Evolutionary conservation across 2,329 filamentous ascomycete genomes (phyloP), one percentile per base, ranked within the genome.

Genomic region (Sporothrix phasma): DNA sequence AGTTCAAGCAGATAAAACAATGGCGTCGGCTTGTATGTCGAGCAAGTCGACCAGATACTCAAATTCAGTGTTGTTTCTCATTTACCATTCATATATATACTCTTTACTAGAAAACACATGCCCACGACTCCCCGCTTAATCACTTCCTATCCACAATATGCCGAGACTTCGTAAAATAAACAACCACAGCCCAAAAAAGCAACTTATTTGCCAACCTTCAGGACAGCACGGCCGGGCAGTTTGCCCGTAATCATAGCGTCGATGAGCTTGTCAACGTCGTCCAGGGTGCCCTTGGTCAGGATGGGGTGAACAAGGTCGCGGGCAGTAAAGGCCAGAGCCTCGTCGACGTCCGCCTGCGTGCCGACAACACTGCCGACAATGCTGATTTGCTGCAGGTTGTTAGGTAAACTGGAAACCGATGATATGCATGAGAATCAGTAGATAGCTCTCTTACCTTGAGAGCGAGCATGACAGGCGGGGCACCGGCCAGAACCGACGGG

Each of bases 401-500:
- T 41, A 61, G 31, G 17, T 37, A 7, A 37, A 17, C 6, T 39
- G 13, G 10, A 53, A 24, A 17, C 8, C n/a, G n/a, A n/a, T n/a
- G n/a, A n/a, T n/a, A n/a, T n/a, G n/a, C n/a, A 37, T 31, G 22
- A 24, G 15, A 19, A 61, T 3, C n/a, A n/a, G 15, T 13, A 19
- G 11, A 37, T 37, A 41, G 8, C 3, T 8, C 3, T n/a, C 62
- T 22, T 51, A 64, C 66, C 62, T 63, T 64, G 15, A 67, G 49
- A 1, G 64, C 64, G 43, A 67, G 8, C 60, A 65, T 54, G 26
- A 67, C 11, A 1, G 66, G 66, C 3, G 66, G 62, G 3, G 60
- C 60, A 2, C 66, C 66, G 1, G 61, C 64, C 1, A 67, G 26
- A 11, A 65, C 46, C 5, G 29, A 31, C 0, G 92, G 90, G 68